Base-by-base conservation (phyloP, 345 rosid genomes). In the Luvunga scandens region DNA sequence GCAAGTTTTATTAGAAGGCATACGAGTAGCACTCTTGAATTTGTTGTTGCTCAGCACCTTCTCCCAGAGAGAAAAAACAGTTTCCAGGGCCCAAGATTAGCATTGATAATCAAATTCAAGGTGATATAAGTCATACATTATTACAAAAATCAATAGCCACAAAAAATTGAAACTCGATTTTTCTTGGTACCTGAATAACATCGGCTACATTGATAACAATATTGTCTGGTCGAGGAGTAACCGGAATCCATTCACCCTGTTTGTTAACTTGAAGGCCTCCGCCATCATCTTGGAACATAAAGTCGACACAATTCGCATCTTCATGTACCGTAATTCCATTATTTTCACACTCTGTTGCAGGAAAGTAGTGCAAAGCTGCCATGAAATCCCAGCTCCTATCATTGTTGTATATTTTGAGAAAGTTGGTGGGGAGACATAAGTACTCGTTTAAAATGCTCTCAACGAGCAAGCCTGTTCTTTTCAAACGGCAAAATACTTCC, bases 371-470 rank as follows among this genome's bases (percentile, higher is more conserved):
- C 8, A 83, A 14, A 0, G 90, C 84, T 0, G 28, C 72, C 85
- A 88, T 76, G 77, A 90, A 83, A 80, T 90, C 91, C 88, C 85
- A 88, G 78, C 88, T 86, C 81, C 94, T 81, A n/a, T 85, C 91
- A 39, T 76, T 31, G 24, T 89, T 89, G 77, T 74, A 90, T 72
- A 81, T 81, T 63, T 67, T 70, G 21, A 87, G 84, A 75, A 89
- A 89, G 63, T 80, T 77, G 2, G 82, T 64, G 30, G 92, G 90
- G n/a, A 90, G 88, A 45, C 80, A 85, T 59, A 89, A 72, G 75
- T 91, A 84, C 24, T 81, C 82, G 19, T 86, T 87, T 13, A 87
- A 28, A 36, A 85, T 82, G 82, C 79, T 71, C 78, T 88, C 89
- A 33, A 87, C 61, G 45, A 90, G 62, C 21, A 1, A 3, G 13